These are phyloP conservation scores for Pyrenochaeta sp. DNA, from an alignment of 2,329 filamentous ascomycete genomes.

Conservation along the genomic window DNA sequence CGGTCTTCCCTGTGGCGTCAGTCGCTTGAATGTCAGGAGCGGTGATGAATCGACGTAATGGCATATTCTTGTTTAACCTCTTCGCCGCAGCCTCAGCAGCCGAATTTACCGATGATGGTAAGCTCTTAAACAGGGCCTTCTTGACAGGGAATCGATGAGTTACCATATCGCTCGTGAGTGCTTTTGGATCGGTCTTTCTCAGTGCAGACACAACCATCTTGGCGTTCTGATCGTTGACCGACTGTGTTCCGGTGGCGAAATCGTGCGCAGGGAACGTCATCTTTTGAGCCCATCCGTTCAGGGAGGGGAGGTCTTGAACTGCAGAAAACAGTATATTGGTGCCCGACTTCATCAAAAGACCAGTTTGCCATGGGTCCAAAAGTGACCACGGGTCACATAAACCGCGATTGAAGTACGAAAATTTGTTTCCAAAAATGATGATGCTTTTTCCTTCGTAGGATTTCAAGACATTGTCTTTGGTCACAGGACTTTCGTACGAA, in stretches of 20 bases:
- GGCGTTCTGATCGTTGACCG: slow-evolving; percentile 1
- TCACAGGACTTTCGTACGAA: slow-evolving; percentile 13
- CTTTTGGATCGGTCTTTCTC: slow-evolving; percentile 3
- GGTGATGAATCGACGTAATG: slow-evolving; percentile 8
- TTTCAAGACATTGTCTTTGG: slow-evolving; percentile 10
- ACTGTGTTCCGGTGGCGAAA: neutral
- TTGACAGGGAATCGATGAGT: slow-evolving; percentile 2
- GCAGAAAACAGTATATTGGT: slow-evolving; percentile 16
- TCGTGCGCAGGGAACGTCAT: slow-evolving; percentile 4
- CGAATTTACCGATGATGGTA: slow-evolving; percentile 1
- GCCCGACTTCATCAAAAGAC: slow-evolving; percentile 9
- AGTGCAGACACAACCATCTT: neutral
- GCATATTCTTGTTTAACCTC: slow-evolving; percentile 9
- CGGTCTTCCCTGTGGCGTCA: neutral
- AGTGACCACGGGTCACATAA: slow-evolving; percentile 12
- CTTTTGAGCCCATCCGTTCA: slow-evolving; percentile 7
- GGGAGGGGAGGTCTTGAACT: neutral
- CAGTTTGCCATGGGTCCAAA: slow-evolving; percentile 19
- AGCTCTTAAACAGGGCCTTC: slow-evolving; percentile 4
- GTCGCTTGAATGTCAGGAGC: neutral
- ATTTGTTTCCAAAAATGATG: slow-evolving; percentile 14
- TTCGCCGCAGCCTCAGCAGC: slow-evolving; percentile 3
- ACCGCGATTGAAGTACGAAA: slow-evolving; percentile 14
- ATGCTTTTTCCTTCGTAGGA: slow-evolving; percentile 17
- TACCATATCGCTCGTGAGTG: slow-evolving; percentile 3